A percentile compares a stretch with the other conserved stretches of the same genome.
Evolutionary conservation across 2,329 filamentous ascomycete species (phyloP).

Genomic region (Colletotrichum siamense): DNA sequence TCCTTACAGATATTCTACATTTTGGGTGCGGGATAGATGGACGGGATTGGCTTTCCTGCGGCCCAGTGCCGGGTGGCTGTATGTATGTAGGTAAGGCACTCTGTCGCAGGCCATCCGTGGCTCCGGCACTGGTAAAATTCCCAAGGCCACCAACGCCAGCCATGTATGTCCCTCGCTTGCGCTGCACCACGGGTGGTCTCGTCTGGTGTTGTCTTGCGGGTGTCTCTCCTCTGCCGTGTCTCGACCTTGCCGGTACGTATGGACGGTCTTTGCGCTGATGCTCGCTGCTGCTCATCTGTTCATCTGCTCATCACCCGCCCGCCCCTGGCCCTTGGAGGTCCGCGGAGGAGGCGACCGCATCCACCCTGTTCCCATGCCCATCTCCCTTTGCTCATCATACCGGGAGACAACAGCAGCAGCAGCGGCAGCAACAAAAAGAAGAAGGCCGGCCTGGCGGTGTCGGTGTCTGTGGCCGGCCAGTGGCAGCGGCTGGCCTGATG

Average conservation of each 20-base stretch:
- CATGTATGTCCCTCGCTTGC: background rate
- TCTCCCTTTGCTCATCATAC: background rate
- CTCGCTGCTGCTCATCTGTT: background rate
- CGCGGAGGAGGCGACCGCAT: background rate
- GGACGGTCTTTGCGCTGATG: background rate
- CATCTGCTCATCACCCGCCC: background rate
- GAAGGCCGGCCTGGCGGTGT: background rate
- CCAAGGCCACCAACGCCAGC: background rate
- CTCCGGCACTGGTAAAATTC: background rate
- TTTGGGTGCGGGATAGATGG: background rate
- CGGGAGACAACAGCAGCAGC: background rate
- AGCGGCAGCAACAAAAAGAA: background rate
- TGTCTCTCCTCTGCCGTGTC: background rate
- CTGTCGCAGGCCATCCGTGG: background rate
- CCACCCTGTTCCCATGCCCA: background rate
- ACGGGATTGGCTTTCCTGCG: background rate
- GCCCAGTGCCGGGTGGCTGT: background rate
- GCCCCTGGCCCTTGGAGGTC: background rate
- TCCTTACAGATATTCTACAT: conserved; percentile 12
- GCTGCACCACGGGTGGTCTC: background rate
- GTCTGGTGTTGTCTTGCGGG: background rate
- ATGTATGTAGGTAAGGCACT: background rate
- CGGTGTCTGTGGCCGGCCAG: background rate
- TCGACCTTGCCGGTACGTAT: background rate
- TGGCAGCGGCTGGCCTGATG: background rate